Conservation (phyloP, 345 rosid genomes). For the Aquilaria yunnanensis region DNA sequence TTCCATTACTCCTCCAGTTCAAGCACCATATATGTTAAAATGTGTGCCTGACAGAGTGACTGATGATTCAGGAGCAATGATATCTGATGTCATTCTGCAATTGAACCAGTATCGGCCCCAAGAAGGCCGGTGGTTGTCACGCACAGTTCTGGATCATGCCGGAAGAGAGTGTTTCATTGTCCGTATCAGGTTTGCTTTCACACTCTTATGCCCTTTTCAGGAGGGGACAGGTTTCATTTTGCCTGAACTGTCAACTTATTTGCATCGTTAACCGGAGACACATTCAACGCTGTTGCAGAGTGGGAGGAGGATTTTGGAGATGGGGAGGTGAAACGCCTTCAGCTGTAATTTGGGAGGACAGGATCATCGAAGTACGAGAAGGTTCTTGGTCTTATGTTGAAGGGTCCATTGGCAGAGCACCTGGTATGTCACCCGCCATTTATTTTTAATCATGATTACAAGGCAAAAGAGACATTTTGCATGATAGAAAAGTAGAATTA, state of each 20-base stretch:
- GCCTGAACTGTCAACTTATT: too few species aligned
- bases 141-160: slow-evolving; percentile 86
- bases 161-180: slow-evolving; percentile 84
- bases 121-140: slow-evolving; percentile 93
- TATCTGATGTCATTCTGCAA: slow-evolving; percentile 72
- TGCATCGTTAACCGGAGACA: too few species aligned
- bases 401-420: slow-evolving; percentile 87
- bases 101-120: slow-evolving; percentile 64
- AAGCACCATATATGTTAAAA: slow-evolving; percentile 75
- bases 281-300: slow-evolving; percentile 26
- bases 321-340: slow-evolving; percentile 79
- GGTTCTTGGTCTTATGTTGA: slow-evolving; percentile 88
- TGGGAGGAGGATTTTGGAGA: slow-evolving; percentile 81
- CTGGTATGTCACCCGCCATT: slow-evolving; percentile 46
- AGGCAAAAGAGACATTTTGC: too few species aligned
- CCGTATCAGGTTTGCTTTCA: slow-evolving; percentile 47
- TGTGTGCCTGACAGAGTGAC: slow-evolving; percentile 92
- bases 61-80: slow-evolving; percentile 90
- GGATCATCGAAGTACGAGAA: slow-evolving; percentile 73
- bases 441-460: too few species aligned
- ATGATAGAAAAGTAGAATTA: too few species aligned
- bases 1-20: slow-evolving; percentile 84
- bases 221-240: neutral
- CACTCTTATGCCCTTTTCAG: neutral
- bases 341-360: slow-evolving; percentile 58